Evolutionary conservation across 768 basidiomycete genomes (phyloP), one percentile per base, ranked within the genome.

Genomic region (Suillus decipiens): DNA sequence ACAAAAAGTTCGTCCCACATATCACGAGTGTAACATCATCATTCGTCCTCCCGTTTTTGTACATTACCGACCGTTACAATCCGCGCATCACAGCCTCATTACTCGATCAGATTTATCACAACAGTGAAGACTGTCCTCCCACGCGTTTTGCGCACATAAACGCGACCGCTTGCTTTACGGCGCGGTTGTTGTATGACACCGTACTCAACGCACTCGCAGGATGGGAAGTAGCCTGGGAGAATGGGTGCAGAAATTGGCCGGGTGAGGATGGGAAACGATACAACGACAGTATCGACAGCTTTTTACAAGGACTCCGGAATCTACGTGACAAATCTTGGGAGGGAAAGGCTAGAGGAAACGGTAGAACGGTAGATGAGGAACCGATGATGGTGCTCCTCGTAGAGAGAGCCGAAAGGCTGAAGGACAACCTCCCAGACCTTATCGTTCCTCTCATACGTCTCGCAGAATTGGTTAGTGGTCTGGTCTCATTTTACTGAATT

Each of bases 401-500:
- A 45, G 88, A 91, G 65, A 79, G 80, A n/a, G 87, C 86, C 0
- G 90, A 93, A 71, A 79, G 84, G 50, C 73, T 93, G 63, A 84
- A 80, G 64, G 87, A 87, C 36, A 77, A 71, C 19, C 76, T 90
- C 56, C 84, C 89, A 3, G 88, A 90, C 33, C 70, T 92, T 1
- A 61, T 93, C 1, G 86, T 90, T 11, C 89, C 92, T 43, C 72
- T 94, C 37, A 82, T 89, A 17, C 83, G 91, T 57, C 76, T 94
- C 34, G 77, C 84, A 5, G 92, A 94, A 69, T 70, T 93, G 73
- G 92, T 92, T 65, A 63, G 84, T 66, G 15, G 47, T 17, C 61
- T 43, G 11, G 10, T 59, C 28, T 14, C 41, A 15, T 58, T 53
- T 43, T 42, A 7, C 22, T n/a, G 19, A 14, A 37, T 6, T 15